Conservation (phyloP, 805 yeast genomes). For the Kodamaea neixiangensis region DNA sequence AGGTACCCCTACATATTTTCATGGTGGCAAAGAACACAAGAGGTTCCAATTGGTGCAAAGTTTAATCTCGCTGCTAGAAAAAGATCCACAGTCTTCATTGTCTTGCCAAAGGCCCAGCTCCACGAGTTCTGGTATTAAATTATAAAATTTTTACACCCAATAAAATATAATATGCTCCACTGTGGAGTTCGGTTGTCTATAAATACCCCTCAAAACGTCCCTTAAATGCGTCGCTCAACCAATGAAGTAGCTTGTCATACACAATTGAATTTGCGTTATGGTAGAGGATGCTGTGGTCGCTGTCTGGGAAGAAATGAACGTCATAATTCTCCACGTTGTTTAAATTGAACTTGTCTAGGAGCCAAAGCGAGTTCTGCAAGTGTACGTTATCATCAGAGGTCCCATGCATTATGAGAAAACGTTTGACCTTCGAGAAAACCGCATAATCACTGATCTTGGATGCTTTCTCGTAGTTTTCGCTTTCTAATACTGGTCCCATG, state of each 20-base stretch:
- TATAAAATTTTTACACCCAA: neutral
- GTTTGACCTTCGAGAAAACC: slow-evolving; percentile 50
- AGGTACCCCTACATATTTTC: too few relatives aligned
- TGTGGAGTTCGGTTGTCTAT: neutral
- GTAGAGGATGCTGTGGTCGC: slow-evolving; percentile 77
- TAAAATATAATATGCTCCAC: too few relatives aligned
- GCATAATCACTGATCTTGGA: slow-evolving; percentile 60
- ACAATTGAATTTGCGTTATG: slow-evolving; percentile 81
- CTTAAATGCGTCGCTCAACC: slow-evolving; percentile 65
- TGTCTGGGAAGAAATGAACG: slow-evolving; percentile 87
- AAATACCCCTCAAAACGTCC: slow-evolving; percentile 37
- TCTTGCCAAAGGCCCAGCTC: too few relatives aligned
- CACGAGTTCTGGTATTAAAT: too few relatives aligned
- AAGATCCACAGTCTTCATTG: too few relatives aligned
- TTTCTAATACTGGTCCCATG: slow-evolving; percentile 68
- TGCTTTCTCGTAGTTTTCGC: slow-evolving; percentile 58
- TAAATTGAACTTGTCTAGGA: slow-evolving; percentile 73
- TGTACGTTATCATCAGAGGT: slow-evolving; percentile 98
- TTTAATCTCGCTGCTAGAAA: too few relatives aligned
- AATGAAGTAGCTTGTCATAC: slow-evolving; percentile 64
- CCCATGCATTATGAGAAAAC: slow-evolving; percentile 92
- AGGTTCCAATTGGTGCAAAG: too few relatives aligned
- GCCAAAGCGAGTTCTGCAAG: slow-evolving; percentile 80
- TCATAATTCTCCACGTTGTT: slow-evolving; percentile 72
- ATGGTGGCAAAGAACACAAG: too few relatives aligned